Evolutionary conservation across 495 filamentous ascomycete species (phyloP).

Genomic region (Xylaria castorea): DNA sequence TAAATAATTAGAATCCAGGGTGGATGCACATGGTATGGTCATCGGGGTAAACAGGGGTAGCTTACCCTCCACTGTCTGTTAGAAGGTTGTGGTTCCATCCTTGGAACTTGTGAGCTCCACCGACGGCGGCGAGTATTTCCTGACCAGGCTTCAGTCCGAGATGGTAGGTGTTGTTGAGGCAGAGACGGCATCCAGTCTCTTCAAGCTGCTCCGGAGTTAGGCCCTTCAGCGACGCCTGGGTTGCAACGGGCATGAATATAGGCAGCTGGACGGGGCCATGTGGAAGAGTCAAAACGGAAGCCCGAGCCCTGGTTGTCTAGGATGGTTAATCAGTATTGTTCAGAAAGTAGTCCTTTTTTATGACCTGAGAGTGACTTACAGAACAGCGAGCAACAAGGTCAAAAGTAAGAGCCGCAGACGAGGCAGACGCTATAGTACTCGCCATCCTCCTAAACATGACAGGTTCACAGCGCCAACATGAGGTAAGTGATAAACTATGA

Average conservation of each 20-base stretch:
- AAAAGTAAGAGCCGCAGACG: conserved; percentile 72
- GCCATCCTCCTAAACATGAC: conserved; percentile 49
- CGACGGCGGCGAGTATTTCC: conserved; percentile 81
- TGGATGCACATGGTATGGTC: not conserved
- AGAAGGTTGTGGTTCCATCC: conserved; percentile 95
- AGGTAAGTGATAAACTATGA: not conserved
- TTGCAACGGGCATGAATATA: conserved; percentile 98
- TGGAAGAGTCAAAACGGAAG: conserved; percentile 86
- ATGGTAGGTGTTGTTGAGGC: conserved; percentile 97
- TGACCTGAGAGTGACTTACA: conserved; percentile 56
- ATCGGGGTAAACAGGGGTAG: conserved; percentile 28
- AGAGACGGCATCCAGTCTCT: conserved; percentile 85
- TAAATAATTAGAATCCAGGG: conserved; percentile 8
- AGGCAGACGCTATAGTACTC: conserved; percentile 49
- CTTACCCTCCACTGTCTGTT: conserved; percentile 97
- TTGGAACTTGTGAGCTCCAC: conserved; percentile 91
- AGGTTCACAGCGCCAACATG: conserved; percentile 7
- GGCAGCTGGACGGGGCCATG: conserved; percentile 91
- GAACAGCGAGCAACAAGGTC: conserved; percentile 84
- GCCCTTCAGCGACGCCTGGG: conserved; percentile 95
- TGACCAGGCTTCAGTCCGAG: conserved; percentile 94
- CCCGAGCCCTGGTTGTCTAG: conserved; percentile 93
- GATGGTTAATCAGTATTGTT: conserved; percentile 7
- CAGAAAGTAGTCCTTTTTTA: not conserved
- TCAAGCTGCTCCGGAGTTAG: conserved; percentile 92